Evolutionary conservation across 1,139 yeast species (phyloP), one percentile per base, ranked within the genome.

Genomic region (Yamadazyma trypodendri): DNA sequence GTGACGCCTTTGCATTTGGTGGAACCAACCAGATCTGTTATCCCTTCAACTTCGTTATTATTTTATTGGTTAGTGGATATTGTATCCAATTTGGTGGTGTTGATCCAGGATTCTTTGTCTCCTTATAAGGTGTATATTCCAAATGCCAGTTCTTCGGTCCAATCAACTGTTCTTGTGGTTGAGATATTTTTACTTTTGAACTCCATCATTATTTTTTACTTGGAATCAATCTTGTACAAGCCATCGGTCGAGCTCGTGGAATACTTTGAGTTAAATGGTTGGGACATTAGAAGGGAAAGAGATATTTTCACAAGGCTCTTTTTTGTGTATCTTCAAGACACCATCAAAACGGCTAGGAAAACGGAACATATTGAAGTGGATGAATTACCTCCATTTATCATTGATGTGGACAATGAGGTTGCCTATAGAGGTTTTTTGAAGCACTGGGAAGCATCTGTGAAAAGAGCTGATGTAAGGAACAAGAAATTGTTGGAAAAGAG

Each of bases 201-300:
- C 41, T 52, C 74, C 2, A 4, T 60, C 0, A 42, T 52, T 2
- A 56, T 77, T n/a, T 61, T 69, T 17, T 21, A 58, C 1, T 56
- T 76, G 22, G 77, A 76, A 44, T 45, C 59, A 4, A 49, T 48
- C 18, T 52, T 50, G 29, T 79, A 68, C 48, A 44, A 52, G 11
- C 81, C 84, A 4, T 67, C 75, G 5, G 52, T 54, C 5, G 78
- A 75, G 46, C 60, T 78, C 24, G 36, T 52, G 5, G 68, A 67
- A 6, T 65, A 63, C 45, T 75, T 46, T 39, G 57, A 61, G 21
- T 55, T 65, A 41, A 63, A 57, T 39, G 63, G 47, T 18, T 63
- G 70, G 67, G 60, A 56, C 37, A 39, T 44, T 4, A 42, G 44
- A 16, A 44, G 61, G 16, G 57, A 53, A 6, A 52, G 56, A 31